These are phyloP conservation scores for Neofusicoccum sp. DNA, from an alignment of 2,329 filamentous ascomycete genomes.

Conservation along the genomic window DNA sequence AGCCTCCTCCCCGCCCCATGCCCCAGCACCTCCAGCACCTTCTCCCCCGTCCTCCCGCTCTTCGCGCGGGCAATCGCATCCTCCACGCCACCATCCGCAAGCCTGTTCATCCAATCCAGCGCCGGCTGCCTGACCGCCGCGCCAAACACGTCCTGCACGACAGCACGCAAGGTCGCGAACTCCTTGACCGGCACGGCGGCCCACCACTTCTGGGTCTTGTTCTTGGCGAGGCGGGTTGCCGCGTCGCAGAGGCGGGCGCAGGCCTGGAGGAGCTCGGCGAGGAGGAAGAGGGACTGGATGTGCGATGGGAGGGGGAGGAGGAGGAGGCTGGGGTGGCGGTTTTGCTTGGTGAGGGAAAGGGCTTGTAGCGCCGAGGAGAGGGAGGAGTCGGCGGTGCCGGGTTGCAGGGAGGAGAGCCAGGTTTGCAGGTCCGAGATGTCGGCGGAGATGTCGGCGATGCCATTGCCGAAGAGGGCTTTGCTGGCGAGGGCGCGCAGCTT, in stretches of 20 bases:
- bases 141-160: neutral
- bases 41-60: neutral
- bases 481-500: constrained; percentile 12
- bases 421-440: neutral
- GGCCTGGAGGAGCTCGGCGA: constrained; percentile 26
- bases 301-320: neutral
- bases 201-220: constrained; percentile 11
- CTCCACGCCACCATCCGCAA: neutral
- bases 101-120: constrained; percentile 15
- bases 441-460: neutral
- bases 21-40: neutral
- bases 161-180: neutral
- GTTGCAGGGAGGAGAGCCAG: constrained; percentile 1
- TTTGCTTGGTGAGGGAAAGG: neutral
- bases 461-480: constrained; percentile 3
- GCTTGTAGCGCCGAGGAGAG: neutral
- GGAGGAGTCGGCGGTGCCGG: neutral
- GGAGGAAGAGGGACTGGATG: constrained; percentile 18
- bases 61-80: neutral
- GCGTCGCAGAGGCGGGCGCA: constrained; percentile 11
- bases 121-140: neutral
- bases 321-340: too few relatives aligned
- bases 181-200: constrained; percentile 8
- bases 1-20: neutral
- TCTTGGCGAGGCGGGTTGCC: constrained; percentile 4